These are phyloP conservation scores for Rheum nobile DNA, from an alignment of 148 eudicot genomes.

Conservation along the genomic window DNA sequence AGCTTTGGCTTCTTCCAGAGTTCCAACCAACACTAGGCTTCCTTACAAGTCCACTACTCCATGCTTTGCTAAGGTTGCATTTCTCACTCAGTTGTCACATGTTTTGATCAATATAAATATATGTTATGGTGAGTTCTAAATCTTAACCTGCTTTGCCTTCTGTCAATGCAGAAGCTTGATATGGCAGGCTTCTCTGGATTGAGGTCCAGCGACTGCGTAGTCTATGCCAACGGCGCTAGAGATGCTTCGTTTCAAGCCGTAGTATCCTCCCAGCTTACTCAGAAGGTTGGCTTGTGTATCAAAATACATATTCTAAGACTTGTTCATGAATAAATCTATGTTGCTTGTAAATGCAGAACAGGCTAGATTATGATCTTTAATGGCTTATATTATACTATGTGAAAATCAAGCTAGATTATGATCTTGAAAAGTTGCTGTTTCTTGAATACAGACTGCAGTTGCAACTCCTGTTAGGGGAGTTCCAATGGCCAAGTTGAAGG, in stretches of 20 bases:
- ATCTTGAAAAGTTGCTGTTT: neutral
- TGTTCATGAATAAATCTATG: neutral
- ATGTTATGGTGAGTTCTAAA: neutral
- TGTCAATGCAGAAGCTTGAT: slow-evolving; percentile 47
- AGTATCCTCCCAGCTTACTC: slow-evolving; percentile 52
- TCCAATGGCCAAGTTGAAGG: slow-evolving; percentile 82
- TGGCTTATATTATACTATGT: neutral
- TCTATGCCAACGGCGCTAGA: slow-evolving; percentile 31
- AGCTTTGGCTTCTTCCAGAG: slow-evolving; percentile 81
- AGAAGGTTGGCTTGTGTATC: slow-evolving; percentile 38
- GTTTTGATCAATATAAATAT: neutral
- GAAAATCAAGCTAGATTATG: neutral
- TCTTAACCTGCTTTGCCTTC: neutral
- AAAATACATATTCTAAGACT: neutral
- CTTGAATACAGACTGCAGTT: slow-evolving; percentile 36
- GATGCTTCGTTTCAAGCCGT: slow-evolving; percentile 62
- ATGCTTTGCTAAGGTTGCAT: slow-evolving; percentile 57
- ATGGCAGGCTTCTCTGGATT: slow-evolving; percentile 64
- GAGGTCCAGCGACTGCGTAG: slow-evolving; percentile 46
- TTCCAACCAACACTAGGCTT: slow-evolving; percentile 54
- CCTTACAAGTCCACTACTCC: slow-evolving; percentile 52
- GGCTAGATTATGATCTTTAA: no score
- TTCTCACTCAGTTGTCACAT: neutral
- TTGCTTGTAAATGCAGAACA: neutral
- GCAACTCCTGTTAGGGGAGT: slow-evolving; percentile 54